phyloP scores from a whole-genome alignment of 2,329 filamentous ascomycete species.

The Mycocentrospora acerina region DNA sequence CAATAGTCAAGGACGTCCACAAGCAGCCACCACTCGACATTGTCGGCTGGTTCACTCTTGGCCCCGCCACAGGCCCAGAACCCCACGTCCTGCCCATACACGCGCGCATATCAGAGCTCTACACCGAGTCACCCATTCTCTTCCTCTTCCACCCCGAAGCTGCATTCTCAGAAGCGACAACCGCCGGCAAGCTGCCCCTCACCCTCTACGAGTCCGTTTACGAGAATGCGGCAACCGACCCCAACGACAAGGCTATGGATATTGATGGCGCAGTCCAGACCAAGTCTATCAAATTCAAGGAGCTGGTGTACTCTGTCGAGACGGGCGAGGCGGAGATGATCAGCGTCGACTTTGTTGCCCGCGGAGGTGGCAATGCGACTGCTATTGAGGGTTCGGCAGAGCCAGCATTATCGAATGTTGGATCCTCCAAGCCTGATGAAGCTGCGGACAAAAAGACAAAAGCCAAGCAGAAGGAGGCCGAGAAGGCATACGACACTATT shows the following conservation, averaged over 20 bases:
- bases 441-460: slow-evolving; percentile 52
- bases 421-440: slow-evolving; percentile 38
- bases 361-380: slow-evolving; percentile 78
- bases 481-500: slow-evolving; percentile 36
- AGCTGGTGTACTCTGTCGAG: slow-evolving; percentile 84
- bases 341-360: slow-evolving; percentile 88
- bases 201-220: slow-evolving; percentile 83
- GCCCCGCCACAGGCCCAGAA: slow-evolving; percentile 71
- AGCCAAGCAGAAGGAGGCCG: slow-evolving; percentile 54
- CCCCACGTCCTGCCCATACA: slow-evolving; percentile 71
- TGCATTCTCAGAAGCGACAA: slow-evolving; percentile 53
- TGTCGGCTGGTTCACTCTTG: slow-evolving; percentile 88
- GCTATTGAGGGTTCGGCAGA: slow-evolving; percentile 47
- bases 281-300: slow-evolving; percentile 68
- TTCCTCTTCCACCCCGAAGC: slow-evolving; percentile 79
- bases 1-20: slow-evolving; percentile 80
- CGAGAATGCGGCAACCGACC: slow-evolving; percentile 34
- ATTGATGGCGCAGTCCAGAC: slow-evolving; percentile 65
- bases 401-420: slow-evolving; percentile 11
- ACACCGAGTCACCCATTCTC: slow-evolving; percentile 85
- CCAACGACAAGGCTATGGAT: slow-evolving; percentile 45
- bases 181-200: slow-evolving; percentile 80
- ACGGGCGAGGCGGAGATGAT: slow-evolving; percentile 98
- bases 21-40: slow-evolving; percentile 76
- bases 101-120: slow-evolving; percentile 69